These are phyloP conservation scores for Alloteropsis angusta DNA, from an alignment of 202 grass and related monocot genomes.

Conservation along the genomic window DNA sequence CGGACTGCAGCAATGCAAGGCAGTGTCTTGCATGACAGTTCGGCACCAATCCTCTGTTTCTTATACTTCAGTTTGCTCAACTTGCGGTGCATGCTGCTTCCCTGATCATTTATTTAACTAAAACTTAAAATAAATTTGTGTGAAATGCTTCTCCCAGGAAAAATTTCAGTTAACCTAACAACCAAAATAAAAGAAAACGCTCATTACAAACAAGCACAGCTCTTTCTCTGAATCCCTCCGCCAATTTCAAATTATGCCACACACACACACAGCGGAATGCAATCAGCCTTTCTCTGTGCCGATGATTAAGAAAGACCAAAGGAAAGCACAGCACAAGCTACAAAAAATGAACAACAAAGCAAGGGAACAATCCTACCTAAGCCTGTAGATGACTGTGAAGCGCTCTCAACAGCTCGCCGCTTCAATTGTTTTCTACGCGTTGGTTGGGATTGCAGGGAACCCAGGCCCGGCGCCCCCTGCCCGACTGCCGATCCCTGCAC, in stretches of 20 bases:
- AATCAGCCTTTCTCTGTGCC: background rate
- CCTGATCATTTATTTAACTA: background rate
- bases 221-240: background rate
- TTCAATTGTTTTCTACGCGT: constrained; percentile 22
- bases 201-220: background rate
- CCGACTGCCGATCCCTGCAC: constrained; percentile 24
- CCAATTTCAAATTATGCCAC: background rate
- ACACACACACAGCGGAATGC: background rate
- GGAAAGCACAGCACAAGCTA: constrained; percentile 3
- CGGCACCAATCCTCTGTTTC: constrained; percentile 11
- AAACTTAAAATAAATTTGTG: background rate
- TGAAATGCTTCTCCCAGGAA: no score
- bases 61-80: background rate
- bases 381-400: background rate
- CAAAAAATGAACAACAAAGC: constrained; percentile 7
- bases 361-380: constrained; percentile 10
- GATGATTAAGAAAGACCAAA: constrained; percentile 3
- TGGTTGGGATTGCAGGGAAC: constrained; percentile 54
- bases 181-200: background rate
- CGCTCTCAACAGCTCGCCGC: background rate
- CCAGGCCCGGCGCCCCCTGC: constrained; percentile 47
- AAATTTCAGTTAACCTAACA: background rate
- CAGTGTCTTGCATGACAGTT: background rate
- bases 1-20: background rate
- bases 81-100: background rate